Conservation (phyloP, 2,329 filamentous ascomycete genomes). For the Alternaria sp. region DNA sequence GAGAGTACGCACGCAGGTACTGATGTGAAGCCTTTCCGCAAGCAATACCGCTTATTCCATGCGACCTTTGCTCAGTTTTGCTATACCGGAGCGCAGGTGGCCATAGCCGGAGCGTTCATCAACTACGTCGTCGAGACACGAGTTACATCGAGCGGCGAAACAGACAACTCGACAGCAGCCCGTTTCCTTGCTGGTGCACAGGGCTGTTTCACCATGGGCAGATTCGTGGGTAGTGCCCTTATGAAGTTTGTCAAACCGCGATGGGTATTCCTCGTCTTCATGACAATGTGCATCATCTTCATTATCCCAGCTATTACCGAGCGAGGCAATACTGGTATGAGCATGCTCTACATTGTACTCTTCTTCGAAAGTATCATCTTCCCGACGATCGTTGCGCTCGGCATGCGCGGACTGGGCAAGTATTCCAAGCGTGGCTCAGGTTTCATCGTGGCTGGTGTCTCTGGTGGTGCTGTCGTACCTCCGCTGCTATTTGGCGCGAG, state of each 20-base stretch:
- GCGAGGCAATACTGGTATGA: conserved; percentile 61
- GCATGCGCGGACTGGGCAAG: conserved; percentile 76
- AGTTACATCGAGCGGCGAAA: conserved; percentile 23
- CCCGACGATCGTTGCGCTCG: conserved; percentile 81
- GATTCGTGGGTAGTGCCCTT: conserved; percentile 71
- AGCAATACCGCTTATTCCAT: conserved; percentile 77
- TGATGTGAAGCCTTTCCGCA: conserved; percentile 61
- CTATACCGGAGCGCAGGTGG: conserved; percentile 78
- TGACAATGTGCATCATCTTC: conserved; percentile 65
- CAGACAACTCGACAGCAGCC: conserved; percentile 63
- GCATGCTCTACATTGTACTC: conserved; percentile 74
- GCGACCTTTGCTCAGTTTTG: conserved; percentile 80
- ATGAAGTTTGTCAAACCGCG: conserved; percentile 74
- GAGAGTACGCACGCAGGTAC: conserved; percentile 45
- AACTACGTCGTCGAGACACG: conserved; percentile 61
- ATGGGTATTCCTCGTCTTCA: conserved; percentile 73
- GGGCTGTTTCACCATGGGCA: conserved; percentile 74
- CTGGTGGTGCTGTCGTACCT: conserved; percentile 76
- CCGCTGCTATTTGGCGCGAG: conserved; percentile 74
- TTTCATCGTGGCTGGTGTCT: conserved; percentile 75
- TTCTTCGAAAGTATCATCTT: conserved; percentile 86
- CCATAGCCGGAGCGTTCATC: conserved; percentile 57
- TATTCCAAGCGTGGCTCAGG: conserved; percentile 81
- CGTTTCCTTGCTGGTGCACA: conserved; percentile 79
- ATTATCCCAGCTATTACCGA: conserved; percentile 62